Base-by-base conservation (phyloP, 371 early-diverging fungal genomes). In the Syncephalastrum racemosum region DNA sequence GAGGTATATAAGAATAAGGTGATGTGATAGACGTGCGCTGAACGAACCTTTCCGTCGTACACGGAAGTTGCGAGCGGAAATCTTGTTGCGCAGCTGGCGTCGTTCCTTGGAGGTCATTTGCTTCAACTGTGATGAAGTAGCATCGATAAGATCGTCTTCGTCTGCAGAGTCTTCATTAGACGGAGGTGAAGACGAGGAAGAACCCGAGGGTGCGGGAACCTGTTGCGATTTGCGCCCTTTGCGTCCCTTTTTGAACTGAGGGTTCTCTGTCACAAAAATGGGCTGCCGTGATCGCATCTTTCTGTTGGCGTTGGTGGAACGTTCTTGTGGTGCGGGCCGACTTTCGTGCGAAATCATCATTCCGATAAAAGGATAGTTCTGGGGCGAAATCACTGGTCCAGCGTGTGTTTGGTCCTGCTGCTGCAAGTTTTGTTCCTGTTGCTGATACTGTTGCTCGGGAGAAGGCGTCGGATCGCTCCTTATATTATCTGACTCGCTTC, bases 31-130 rank as follows among this genome's bases (percentile, higher is more conserved):
- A 24, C 4, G 4, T 24, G 15, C 7, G 40, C 10, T 14, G 16
- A 5, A 55, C 66, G 70, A 79, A 90, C 90, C 92, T 78, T 94
- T 94, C 70, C 93, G 80, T 45, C 94, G 82, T 31, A 88, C 87
- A 48, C 95, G 81, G 64, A 94, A 94, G 67, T 91, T 91, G 56
- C 95, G 76, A 5, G 95, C 95, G 8, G 92, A 91, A 36, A 93
- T 85, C 62, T 93, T 93, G 75, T 94, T 94, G 18, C 94, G 81
- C 46, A 93, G 67, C 65, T 92, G 93, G 25, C 94, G 79, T 19
- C 93, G 83, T 64, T 94, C 92, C 68, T 90, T 92, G 13, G 91
- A 80, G 1, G 88, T 76, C 67, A 91, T 67, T 51, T 81, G 83
- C 58, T 83, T 83, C n/a, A 80, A 40, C 25, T 79, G 43, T 7